Base-by-base conservation (phyloP, 139 green algal genomes). In the Nannochloris sp. region DNA sequence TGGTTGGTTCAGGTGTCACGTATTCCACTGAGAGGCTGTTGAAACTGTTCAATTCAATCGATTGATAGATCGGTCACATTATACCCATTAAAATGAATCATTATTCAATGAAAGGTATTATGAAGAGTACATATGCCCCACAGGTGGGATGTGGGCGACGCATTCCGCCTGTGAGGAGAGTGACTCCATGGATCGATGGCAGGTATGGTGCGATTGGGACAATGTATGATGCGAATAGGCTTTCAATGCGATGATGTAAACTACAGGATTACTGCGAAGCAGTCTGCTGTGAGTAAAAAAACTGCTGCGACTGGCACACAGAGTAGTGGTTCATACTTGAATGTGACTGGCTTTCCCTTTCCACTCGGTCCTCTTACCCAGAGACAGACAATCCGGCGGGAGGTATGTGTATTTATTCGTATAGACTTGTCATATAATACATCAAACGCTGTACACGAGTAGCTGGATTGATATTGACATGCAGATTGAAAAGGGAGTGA, bases 331-430 rank as follows among this genome's bases (percentile, higher is more conserved):
- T 29, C 37, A 9, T 78, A 78, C 57, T 48, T 78, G 4, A 78
- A 74, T 60, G 14, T 94, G 29, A 95, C 86, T 3, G 88, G 89
- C 0, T 96, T 93, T 56, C 89, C 89, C 3, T 96, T 96, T 49
- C 89, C 89, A 0, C 66, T 96, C 29, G 86, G 89, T 0, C 89
- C 27, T 75, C 84, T 62, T 77, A 90, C 48, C 12, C 21, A 66
- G 24, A 65, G 75, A 5, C 50, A 59, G 15, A 81, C 75, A 21
- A 74, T 81, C 9, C 54, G 66, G 18, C 67, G 60, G 8, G 74
- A 81, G 63, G 69, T 74, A 48, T 16, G 34, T 40, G 8, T 40
- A 7, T 29, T 29, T 29, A 0, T 7, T 29, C 27, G 4, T 29
- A 29, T 29, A 29, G 25, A 6, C 3, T 29, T 29, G 25, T 27